Base-by-base conservation (phyloP, 2,329 filamentous ascomycete genomes). In the Dryadomyces quercus-mongolicae region DNA sequence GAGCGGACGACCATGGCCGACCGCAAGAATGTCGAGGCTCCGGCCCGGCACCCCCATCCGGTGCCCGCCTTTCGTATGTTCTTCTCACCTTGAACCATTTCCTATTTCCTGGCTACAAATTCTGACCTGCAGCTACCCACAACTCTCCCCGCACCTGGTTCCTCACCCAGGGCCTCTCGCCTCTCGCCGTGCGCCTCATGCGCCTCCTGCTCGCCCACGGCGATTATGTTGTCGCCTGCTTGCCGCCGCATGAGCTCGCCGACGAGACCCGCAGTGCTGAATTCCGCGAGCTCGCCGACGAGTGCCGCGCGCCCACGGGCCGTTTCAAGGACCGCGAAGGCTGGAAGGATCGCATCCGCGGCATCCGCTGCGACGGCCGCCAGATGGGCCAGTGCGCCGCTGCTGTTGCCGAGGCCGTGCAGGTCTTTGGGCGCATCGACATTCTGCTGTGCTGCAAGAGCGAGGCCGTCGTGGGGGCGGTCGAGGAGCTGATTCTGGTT, bases 111-210 rank as follows among this genome's bases (percentile, higher is more conserved):
- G n/a, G n/a, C n/a, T n/a, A n/a, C n/a, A n/a, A n/a, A n/a, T n/a
- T n/a, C n/a, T n/a, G n/a, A n/a, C 43, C 16, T 9, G 15, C 25
- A 81, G 78, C 81, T 58, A 83, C 80, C 21, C 80, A 84, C 67
- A 84, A 84, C 64, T 84, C 80, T 36, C 90, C 91, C 51, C 85
- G 92, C 64, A 88, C 92, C 63, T 97, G 93, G 93, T 84, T 98
- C 65, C 74, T 98, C 60, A 95, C 91, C 12, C 85, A 88, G 56
- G 88, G 88, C 38, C 80, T 92, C 57, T 92, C 89, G 40, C 89
- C 92, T 13, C 79, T 96, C 59, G 85, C 85, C 53, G 86, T 95
- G 57, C 85, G 88, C 48, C 77, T 96, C 55, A 86, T 89, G 53
- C 82, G 86, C 54, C 81, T 88, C 62, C 77, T 95, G 46, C 83